phyloP scores from a whole-genome alignment of 176 grass and related monocot genomes.

The Rhipidocladum racemiflorum region DNA sequence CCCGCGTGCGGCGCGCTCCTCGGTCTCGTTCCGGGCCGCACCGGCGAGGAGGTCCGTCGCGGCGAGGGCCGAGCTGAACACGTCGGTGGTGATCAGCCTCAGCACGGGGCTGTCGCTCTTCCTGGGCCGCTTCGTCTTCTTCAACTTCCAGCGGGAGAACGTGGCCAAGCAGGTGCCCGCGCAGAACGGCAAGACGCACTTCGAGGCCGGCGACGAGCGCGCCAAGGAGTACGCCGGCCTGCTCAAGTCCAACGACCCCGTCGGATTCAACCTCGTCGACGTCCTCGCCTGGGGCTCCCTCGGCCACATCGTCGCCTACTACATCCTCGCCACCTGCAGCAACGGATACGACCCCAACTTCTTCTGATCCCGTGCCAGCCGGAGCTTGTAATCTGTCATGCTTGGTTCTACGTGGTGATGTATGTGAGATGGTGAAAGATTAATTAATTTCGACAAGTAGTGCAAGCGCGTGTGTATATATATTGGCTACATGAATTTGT shows the following conservation, averaged over 20 bases:
- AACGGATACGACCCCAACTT: slow-evolving; percentile 94
- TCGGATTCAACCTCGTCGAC: slow-evolving; percentile 97
- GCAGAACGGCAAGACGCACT: slow-evolving; percentile 97
- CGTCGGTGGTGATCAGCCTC: slow-evolving; percentile 93
- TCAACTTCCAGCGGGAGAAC: slow-evolving; percentile 99
- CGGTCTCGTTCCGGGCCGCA: slow-evolving; percentile 6
- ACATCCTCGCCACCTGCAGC: slow-evolving; percentile 96
- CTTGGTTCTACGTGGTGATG: slow-evolving; percentile 9
- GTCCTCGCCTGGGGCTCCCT: slow-evolving; percentile 88
- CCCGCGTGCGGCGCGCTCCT: neutral
- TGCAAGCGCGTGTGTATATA: slow-evolving; percentile 40
- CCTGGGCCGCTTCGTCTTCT: slow-evolving; percentile 96
- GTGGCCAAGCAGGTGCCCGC: slow-evolving; percentile 93
- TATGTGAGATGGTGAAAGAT: slow-evolving; percentile 24
- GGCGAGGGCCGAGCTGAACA: slow-evolving; percentile 67
- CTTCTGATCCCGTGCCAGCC: slow-evolving; percentile 38
- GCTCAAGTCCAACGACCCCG: slow-evolving; percentile 96
- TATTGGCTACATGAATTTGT: slow-evolving; percentile 20
- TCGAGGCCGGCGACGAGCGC: slow-evolving; percentile 85
- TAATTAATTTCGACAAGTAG: slow-evolving; percentile 36
- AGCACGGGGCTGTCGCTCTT: slow-evolving; percentile 95
- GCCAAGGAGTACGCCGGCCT: slow-evolving; percentile 82
- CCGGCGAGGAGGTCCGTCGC: slow-evolving; percentile 29
- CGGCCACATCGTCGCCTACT: slow-evolving; percentile 95
- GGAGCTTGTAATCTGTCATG: slow-evolving; percentile 22